These are phyloP conservation scores for Orbilia blumenaviensis DNA, from an alignment of 2,329 filamentous ascomycete species.

Conservation along the genomic window DNA sequence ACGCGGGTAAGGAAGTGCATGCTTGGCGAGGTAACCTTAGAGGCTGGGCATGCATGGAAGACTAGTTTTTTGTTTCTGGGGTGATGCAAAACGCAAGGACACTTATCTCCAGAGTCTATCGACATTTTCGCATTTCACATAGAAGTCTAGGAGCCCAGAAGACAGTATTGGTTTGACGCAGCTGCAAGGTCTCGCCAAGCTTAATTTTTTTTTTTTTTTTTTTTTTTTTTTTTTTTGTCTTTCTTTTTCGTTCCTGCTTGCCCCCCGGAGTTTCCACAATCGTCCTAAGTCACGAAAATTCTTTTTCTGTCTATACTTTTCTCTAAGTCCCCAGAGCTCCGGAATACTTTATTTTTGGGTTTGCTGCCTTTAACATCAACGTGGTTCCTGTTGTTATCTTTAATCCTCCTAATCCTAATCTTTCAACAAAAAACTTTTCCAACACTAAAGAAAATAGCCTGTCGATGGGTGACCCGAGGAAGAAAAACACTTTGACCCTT, in stretches of 20 bases:
- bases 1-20: conserved; percentile 35
- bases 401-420: background rate
- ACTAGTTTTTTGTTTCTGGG: conserved; percentile 12
- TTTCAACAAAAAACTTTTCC: background rate
- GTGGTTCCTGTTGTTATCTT: conserved; percentile 3
- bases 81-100: conserved; percentile 15
- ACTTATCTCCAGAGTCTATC: conserved; percentile 33
- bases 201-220: background rate
- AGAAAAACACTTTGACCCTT: background rate
- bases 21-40: conserved; percentile 44
- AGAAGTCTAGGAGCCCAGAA: background rate
- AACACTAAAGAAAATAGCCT: background rate
- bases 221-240: background rate
- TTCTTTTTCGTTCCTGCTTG: too few species aligned
- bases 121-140: background rate
- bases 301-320: background rate
- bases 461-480: background rate
- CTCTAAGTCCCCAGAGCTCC: background rate
- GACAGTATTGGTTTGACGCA: background rate
- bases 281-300: background rate
- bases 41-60: conserved; percentile 33
- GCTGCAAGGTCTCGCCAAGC: background rate
- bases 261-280: background rate
- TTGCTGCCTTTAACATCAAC: background rate
- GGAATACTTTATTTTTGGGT: conserved; percentile 24